A percentile compares a stretch with the other conserved stretches of the same genome.
Evolutionary conservation across 495 filamentous ascomycete genomes (phyloP).

Genomic region (Trichodelitschia bisporula): DNA sequence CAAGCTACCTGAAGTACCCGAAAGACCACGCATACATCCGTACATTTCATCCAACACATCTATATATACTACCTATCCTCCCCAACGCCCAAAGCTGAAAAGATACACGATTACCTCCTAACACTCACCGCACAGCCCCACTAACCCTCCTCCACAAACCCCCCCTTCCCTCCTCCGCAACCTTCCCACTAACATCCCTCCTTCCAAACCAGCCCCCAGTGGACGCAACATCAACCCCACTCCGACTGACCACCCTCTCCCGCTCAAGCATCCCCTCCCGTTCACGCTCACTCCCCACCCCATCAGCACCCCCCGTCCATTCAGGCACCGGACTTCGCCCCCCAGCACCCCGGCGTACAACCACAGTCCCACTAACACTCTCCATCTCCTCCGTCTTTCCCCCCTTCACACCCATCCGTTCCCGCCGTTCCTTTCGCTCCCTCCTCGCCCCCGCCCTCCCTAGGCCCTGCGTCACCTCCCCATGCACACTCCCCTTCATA

Average conservation of each 20-base stretch:
- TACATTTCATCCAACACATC: too few species aligned
- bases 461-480: background rate
- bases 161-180: conserved; percentile 61
- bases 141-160: conserved; percentile 10
- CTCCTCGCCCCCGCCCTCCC: background rate
- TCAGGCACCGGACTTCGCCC: too few species aligned
- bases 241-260: conserved; percentile 1
- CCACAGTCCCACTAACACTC: too few species aligned
- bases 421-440: too few species aligned
- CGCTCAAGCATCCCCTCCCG: background rate
- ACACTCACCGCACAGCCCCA: too few species aligned
- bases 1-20: too few species aligned
- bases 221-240: conserved; percentile 7
- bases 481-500: background rate
- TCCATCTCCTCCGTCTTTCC: background rate
- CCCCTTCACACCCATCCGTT: background rate
- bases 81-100: too few species aligned
- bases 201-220: conserved; percentile 19
- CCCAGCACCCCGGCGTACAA: too few species aligned
- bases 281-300: background rate
- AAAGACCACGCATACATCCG: too few species aligned
- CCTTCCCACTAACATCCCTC: conserved; percentile 60
- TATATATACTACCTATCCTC: too few species aligned
- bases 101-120: too few species aligned
- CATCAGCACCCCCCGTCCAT: too few species aligned